phyloP scores from a whole-genome alignment of 176 grass and related monocot species.

The Elaeis guineensis region DNA sequence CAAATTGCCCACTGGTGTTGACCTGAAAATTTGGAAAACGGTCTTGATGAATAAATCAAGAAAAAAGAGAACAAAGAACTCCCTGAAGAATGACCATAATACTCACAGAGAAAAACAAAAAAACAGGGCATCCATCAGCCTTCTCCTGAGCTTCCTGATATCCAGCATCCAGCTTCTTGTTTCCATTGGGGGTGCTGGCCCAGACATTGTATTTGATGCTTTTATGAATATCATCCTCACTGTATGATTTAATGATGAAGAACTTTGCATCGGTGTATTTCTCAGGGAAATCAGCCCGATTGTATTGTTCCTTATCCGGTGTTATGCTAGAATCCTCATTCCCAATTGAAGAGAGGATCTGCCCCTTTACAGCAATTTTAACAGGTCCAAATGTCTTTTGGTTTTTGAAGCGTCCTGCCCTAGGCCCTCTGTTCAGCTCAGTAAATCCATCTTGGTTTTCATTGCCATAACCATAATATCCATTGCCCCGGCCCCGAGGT shows the following conservation, averaged over 20 bases:
- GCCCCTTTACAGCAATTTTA: slow-evolving; percentile 67
- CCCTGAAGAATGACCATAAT: not conserved
- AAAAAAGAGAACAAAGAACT: not conserved
- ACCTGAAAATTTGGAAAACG: slow-evolving; percentile 35
- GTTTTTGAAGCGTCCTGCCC: slow-evolving; percentile 66
- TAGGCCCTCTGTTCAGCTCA: slow-evolving; percentile 83
- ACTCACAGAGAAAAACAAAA: slow-evolving; percentile 96
- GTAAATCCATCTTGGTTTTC: slow-evolving; percentile 78
- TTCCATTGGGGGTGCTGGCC: slow-evolving; percentile 95
- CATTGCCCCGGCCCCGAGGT: slow-evolving; percentile 44
- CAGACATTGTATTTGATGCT: slow-evolving; percentile 93
- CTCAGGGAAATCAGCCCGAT: slow-evolving; percentile 50
- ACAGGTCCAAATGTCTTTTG: slow-evolving; percentile 59
- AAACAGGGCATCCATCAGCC: slow-evolving; percentile 59
- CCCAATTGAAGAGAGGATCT: slow-evolving; percentile 43
- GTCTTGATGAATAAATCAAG: not conserved
- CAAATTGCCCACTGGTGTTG: slow-evolving; percentile 90
- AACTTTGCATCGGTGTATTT: slow-evolving; percentile 79
- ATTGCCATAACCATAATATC: slow-evolving; percentile 57
- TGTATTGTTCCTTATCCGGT: slow-evolving; percentile 58
- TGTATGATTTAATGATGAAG: slow-evolving; percentile 91
- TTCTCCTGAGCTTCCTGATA: slow-evolving; percentile 74
- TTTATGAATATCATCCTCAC: slow-evolving; percentile 97
- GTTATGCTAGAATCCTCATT: slow-evolving; percentile 36
- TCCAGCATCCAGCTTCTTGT: slow-evolving; percentile 92